These are phyloP conservation scores for Teunomyces lycoperdinae DNA, from an alignment of 805 yeast genomes.

Conservation along the genomic window DNA sequence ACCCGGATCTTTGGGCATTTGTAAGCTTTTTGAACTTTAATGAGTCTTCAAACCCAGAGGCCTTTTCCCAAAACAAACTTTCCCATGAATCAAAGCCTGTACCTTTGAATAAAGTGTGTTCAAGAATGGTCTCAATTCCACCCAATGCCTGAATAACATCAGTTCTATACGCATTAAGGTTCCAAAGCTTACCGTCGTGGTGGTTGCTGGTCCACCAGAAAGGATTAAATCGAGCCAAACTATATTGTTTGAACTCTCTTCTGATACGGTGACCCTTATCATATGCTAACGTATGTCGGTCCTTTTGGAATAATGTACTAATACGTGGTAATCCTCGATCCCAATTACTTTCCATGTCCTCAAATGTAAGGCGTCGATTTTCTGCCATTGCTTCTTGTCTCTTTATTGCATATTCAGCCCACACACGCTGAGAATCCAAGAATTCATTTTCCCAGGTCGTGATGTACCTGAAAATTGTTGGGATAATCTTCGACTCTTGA, in stretches of 20 bases:
- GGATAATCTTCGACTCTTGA: constrained; percentile 76
- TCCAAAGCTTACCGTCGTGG: constrained; percentile 97
- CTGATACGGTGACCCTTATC: constrained; percentile 92
- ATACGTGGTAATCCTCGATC: constrained; percentile 96
- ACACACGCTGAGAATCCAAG: constrained; percentile 88
- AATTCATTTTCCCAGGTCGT: constrained; percentile 98
- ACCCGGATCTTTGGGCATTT: constrained; percentile 95
- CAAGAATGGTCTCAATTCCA: constrained; percentile 93
- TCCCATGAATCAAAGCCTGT: constrained; percentile 99
- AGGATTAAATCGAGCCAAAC: constrained; percentile 72
- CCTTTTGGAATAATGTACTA: constrained; percentile 91
- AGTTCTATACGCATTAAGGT: constrained; percentile 83
- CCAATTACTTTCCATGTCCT: constrained; percentile 93
- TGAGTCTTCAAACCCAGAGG: constrained; percentile 95
- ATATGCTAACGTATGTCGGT: constrained; percentile 88
- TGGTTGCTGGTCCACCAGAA: constrained; percentile 95
- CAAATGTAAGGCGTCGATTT: constrained; percentile 82
- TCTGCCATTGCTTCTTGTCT: constrained; percentile 83
- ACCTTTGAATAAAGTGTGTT: constrained; percentile 91
- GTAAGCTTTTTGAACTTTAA: constrained; percentile 92
- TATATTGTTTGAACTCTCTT: constrained; percentile 70
- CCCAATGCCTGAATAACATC: constrained; percentile 97
- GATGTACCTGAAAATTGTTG: constrained; percentile 89
- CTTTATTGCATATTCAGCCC: constrained; percentile 95
- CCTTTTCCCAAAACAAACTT: constrained; percentile 97